These are phyloP conservation scores for Grosmannia huntii DNA, from an alignment of 2,329 filamentous ascomycete genomes.

Conservation along the genomic window DNA sequence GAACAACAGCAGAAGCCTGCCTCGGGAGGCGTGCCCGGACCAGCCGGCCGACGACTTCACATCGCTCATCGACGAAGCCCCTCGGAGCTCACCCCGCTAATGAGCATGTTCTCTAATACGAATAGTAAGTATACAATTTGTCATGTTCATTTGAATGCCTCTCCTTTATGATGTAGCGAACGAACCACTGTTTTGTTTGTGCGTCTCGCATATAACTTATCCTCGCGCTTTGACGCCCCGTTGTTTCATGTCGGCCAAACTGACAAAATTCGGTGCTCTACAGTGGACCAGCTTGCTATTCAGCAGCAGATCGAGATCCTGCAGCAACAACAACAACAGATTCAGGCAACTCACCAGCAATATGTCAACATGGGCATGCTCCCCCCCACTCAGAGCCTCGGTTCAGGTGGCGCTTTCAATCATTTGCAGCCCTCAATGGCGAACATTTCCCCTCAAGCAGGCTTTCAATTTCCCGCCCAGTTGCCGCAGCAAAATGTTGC, in stretches of 20 bases:
- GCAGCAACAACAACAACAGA: conserved; percentile 96
- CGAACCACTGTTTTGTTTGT: background rate
- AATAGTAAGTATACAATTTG: conserved; percentile 40
- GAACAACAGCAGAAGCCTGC: conserved; percentile 48
- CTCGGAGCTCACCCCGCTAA: conserved; percentile 90
- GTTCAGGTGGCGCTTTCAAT: conserved; percentile 58
- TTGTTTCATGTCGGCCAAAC: conserved; percentile 3
- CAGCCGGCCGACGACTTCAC: conserved; percentile 79
- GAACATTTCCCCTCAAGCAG: conserved; percentile 64
- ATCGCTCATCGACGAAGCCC: conserved; percentile 95
- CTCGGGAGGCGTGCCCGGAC: conserved; percentile 52
- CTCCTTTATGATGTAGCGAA: background rate
- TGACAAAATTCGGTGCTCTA: conserved; percentile 9
- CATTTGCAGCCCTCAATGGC: conserved; percentile 68
- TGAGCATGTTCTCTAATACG: conserved; percentile 72
- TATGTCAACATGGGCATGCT: conserved; percentile 97
- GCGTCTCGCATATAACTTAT: background rate
- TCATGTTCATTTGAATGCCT: background rate
- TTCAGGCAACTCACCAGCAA: conserved; percentile 91
- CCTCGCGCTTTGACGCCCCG: conserved; percentile 6
- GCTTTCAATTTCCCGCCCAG: conserved; percentile 82
- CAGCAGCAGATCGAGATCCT: conserved; percentile 96
- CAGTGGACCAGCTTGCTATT: conserved; percentile 95
- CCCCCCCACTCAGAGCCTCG: conserved; percentile 64
- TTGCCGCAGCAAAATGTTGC: conserved; percentile 59